Evolutionary conservation across 495 filamentous ascomycete genomes (phyloP).

Genomic region (Staphylotrichum longicolle): DNA sequence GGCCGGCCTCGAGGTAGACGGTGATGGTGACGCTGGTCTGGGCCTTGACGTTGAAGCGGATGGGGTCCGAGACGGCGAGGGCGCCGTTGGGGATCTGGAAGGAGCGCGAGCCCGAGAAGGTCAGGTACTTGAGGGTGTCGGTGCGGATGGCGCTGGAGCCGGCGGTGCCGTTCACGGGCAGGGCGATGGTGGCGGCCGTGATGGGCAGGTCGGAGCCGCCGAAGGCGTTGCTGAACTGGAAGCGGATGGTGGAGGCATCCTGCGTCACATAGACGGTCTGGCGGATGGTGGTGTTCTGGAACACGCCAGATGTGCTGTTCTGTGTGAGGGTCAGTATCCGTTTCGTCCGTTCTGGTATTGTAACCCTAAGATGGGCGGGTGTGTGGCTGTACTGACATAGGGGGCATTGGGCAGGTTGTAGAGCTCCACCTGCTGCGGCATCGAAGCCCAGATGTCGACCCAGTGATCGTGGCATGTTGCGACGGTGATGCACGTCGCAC

Average conservation of each 20-base stretch:
- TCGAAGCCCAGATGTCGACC: conserved; percentile 57
- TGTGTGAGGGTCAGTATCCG: conserved; percentile 13
- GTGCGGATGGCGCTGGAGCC: conserved; percentile 48
- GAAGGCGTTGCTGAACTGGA: conserved; percentile 62
- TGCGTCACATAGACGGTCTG: conserved; percentile 59
- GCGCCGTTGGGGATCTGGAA: conserved; percentile 54
- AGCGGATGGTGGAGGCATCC: conserved; percentile 47
- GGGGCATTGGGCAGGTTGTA: conserved; percentile 53
- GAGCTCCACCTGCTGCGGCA: conserved; percentile 59
- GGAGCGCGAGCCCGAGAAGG: conserved; percentile 47
- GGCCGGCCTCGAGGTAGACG: conserved; percentile 56
- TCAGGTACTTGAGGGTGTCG: conserved; percentile 44
- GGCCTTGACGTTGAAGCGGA: conserved; percentile 47
- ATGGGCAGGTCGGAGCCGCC: conserved; percentile 56
- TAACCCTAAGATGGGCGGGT: background rate
- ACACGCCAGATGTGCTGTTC: conserved; percentile 31
- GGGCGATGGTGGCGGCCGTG: conserved; percentile 53
- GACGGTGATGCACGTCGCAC: conserved; percentile 10
- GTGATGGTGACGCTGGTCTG: conserved; percentile 51
- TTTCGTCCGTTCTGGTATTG: background rate
- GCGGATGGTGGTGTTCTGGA: conserved; percentile 56
- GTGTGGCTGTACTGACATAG: conserved; percentile 44
- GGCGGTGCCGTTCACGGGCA: conserved; percentile 42
- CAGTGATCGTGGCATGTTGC: conserved; percentile 42
- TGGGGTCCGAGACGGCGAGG: conserved; percentile 58